These are phyloP conservation scores for Canavalia ensiformis DNA, from an alignment of 306 rosid genomes.

Conservation along the genomic window DNA sequence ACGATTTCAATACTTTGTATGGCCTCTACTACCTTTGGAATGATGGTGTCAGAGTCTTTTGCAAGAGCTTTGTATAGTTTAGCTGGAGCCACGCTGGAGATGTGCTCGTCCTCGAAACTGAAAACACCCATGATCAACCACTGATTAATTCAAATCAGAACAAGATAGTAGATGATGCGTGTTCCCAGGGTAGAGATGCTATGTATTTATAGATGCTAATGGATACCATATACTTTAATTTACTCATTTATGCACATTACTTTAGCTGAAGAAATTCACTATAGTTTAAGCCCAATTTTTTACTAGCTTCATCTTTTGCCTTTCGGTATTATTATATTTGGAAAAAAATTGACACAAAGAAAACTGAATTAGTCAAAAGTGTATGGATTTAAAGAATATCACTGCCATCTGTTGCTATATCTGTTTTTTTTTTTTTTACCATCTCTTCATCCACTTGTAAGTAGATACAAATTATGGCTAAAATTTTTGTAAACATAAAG, in stretches of 20 bases:
- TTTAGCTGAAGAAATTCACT: background rate
- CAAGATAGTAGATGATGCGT: background rate
- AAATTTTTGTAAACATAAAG: background rate
- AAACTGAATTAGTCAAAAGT: background rate
- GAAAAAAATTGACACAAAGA: background rate
- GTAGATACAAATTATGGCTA: background rate
- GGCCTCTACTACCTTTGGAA: constrained; percentile 42
- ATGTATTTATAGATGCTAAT: constrained; percentile 21
- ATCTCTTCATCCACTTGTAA: background rate
- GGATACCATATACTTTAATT: background rate
- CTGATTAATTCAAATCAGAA: too few relatives aligned
- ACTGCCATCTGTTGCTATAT: background rate
- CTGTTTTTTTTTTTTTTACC: background rate
- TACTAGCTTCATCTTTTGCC: background rate
- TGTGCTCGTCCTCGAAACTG: constrained; percentile 32
- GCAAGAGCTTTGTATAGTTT: constrained; percentile 49
- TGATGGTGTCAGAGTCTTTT: constrained; percentile 40
- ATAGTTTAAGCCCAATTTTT: background rate
- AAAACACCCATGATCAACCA: constrained; percentile 53
- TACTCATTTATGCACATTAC: too few relatives aligned
- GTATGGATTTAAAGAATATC: background rate
- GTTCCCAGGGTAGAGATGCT: background rate
- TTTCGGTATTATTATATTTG: background rate
- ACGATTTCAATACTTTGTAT: constrained; percentile 43
- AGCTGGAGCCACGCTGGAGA: constrained; percentile 41